Percentiles rank a stretch among this genome's conserved stretches.
phyloP scores from a whole-genome alignment of 306 rosid genomes.

The Pterocarpus macrocarpus region DNA sequence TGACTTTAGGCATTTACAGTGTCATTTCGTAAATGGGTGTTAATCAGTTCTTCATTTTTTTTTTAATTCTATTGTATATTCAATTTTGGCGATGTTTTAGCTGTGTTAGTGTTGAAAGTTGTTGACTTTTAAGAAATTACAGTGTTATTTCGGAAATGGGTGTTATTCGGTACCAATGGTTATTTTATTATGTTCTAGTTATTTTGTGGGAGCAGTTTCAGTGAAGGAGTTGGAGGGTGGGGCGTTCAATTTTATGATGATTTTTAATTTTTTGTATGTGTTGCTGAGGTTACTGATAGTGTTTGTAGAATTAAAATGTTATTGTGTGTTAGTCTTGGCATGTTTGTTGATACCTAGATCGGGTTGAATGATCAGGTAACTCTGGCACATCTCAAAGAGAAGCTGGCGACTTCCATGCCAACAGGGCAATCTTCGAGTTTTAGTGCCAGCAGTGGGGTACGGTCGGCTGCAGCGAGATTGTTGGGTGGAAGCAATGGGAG shows the following conservation, averaged over 20 bases:
- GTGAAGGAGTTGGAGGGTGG: background rate
- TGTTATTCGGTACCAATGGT: background rate
- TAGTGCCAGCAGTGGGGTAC: constrained; percentile 81
- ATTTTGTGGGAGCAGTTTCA: background rate
- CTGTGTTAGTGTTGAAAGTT: background rate
- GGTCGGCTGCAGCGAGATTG: constrained; percentile 93
- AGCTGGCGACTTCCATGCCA: constrained; percentile 79
- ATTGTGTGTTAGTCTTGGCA: background rate
- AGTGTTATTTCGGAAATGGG: too few relatives aligned
- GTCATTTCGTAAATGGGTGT: background rate
- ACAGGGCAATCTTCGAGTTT: constrained; percentile 73
- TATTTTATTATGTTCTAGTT: too few relatives aligned
- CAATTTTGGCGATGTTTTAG: background rate
- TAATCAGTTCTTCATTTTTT: background rate
- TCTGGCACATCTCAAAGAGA: constrained; percentile 89
- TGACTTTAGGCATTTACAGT: constrained; percentile 1
- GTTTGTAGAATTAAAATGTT: constrained; percentile 2
- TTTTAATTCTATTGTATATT: background rate
- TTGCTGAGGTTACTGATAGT: background rate
- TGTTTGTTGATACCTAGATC: background rate
- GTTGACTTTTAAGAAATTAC: background rate
- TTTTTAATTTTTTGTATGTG: background rate
- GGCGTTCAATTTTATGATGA: background rate
- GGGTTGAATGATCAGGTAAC: constrained; percentile 64
- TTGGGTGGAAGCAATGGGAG: constrained; percentile 91